These are phyloP conservation scores for Macrophomina pseudophaseolina DNA, from an alignment of 2,329 filamentous ascomycete species.

Conservation along the genomic window DNA sequence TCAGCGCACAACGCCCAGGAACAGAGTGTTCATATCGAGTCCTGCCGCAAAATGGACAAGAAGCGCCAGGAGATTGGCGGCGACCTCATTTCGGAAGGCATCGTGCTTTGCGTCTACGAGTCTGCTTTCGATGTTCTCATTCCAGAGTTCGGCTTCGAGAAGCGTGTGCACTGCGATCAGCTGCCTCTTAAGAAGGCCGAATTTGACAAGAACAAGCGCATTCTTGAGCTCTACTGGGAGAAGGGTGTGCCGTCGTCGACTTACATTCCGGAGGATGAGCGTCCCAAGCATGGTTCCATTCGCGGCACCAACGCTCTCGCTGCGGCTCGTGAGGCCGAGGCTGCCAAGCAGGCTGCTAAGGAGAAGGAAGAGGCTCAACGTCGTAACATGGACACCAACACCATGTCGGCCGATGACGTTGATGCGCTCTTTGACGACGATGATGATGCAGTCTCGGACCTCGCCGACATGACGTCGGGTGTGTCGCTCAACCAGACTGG, in stretches of 20 bases:
- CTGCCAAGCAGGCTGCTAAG: conserved; percentile 78
- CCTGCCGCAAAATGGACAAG: conserved; percentile 94
- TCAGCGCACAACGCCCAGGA: conserved; percentile 97
- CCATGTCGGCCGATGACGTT: conserved; percentile 89
- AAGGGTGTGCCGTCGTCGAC: conserved; percentile 97
- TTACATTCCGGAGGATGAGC: conserved; percentile 95
- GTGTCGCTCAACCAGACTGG: conserved; percentile 74
- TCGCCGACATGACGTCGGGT: conserved; percentile 89
- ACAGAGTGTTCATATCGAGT: conserved; percentile 98
- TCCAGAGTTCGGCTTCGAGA: conserved; percentile 98
- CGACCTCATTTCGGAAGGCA: conserved; percentile 92
- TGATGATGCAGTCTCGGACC: conserved; percentile 78
- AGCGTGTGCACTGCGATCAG: conserved; percentile 98
- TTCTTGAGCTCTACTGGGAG: conserved; percentile 98
- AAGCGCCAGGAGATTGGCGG: conserved; percentile 83
- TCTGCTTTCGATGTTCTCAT: conserved; percentile 98
- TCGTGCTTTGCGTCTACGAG: conserved; percentile 96
- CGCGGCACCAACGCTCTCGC: conserved; percentile 76
- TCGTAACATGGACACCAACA: conserved; percentile 92
- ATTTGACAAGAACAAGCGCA: conserved; percentile 92
- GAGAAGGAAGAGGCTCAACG: conserved; percentile 90
- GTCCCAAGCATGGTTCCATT: conserved; percentile 79
- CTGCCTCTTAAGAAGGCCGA: conserved; percentile 98
- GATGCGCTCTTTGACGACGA: conserved; percentile 91
- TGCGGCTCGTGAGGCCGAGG: conserved; percentile 79